phyloP scores from a whole-genome alignment of 2,329 filamentous ascomycete species.

The Neofusicoccum cordaticola region DNA sequence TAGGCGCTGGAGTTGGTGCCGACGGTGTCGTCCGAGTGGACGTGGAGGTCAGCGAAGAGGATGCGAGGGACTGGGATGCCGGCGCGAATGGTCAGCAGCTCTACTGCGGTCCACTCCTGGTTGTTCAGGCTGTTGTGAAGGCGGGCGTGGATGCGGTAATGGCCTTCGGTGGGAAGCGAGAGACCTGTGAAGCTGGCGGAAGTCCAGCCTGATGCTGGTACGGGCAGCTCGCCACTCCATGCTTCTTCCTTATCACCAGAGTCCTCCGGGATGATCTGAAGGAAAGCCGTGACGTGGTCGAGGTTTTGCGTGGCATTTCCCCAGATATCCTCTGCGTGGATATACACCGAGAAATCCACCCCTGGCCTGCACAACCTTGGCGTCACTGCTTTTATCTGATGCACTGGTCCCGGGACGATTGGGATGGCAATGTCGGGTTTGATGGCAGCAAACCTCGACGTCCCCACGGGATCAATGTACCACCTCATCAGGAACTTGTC shows the following conservation, averaged over 20 bases:
- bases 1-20: slow-evolving; percentile 36
- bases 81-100: background rate
- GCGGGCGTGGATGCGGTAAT: no score
- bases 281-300: no score
- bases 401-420: slow-evolving; percentile 24
- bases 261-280: no score
- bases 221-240: background rate
- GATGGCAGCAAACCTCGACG: slow-evolving; percentile 34
- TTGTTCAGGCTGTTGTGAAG: background rate
- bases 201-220: no score
- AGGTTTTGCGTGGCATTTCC: slow-evolving; percentile 27
- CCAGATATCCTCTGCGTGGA: slow-evolving; percentile 23
- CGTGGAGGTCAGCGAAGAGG: slow-evolving; percentile 36
- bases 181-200: no score
- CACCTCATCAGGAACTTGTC: slow-evolving; percentile 35
- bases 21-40: slow-evolving; percentile 40
- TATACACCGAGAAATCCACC: background rate
- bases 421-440: slow-evolving; percentile 30
- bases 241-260: no score
- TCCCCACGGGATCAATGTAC: slow-evolving; percentile 40
- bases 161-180: no score
- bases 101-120: no score
- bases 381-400: slow-evolving; percentile 24
- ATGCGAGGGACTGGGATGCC: slow-evolving; percentile 24
- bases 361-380: slow-evolving; percentile 18